Base-by-base conservation (phyloP, 768 basidiomycete genomes). In the Coprinopsis cinerea region DNA sequence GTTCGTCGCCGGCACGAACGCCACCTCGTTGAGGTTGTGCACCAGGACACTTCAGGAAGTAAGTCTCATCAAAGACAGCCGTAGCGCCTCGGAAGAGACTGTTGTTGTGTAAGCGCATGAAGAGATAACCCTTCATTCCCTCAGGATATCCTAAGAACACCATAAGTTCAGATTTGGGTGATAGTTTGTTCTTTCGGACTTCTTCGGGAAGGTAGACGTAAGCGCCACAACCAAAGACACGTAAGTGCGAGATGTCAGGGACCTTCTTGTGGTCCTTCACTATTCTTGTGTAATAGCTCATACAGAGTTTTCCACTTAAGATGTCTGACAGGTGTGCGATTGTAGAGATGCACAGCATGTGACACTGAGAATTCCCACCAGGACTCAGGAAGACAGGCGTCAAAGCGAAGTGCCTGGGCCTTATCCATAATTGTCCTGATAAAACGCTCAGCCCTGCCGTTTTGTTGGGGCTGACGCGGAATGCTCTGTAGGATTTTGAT, bases 291-390 rank as follows among this genome's bases (percentile, higher is more conserved):
- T n/a, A 49, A n/a, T 7, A 20, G 10, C 37, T 49, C 48, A 27
- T 41, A 30, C 20, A 22, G 48, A 60, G 63, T 17, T 49, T 39
- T 0, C 53, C 53, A 25, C n/a, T 32, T 58, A 55, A 60, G 7
- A 1, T 53, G 42, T 13, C 37, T 25, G 15, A 55, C 63, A 57
- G 64, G 34, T 52, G 63, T 41, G 26, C 53, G 48, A 45, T 70
- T 72, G 10, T 57, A 51, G 0, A 71, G n/a, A 44, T 70, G 66
- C 10, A 36, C 53, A 0, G 62, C 60, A 43, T 70, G 55, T 0
- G 7, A 4, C 2, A 64, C 39, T 0, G 60, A 51, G 44, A 40
- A 54, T 49, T 51, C 64, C 55, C 20, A 56, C 57, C 1, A 60
- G 58, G 13, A 59, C 65, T 22, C 45, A 14, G 54, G 54, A 27